Evolutionary conservation across 495 filamentous ascomycete genomes (phyloP).

Genomic region (Thermothielavioides terrestris): DNA sequence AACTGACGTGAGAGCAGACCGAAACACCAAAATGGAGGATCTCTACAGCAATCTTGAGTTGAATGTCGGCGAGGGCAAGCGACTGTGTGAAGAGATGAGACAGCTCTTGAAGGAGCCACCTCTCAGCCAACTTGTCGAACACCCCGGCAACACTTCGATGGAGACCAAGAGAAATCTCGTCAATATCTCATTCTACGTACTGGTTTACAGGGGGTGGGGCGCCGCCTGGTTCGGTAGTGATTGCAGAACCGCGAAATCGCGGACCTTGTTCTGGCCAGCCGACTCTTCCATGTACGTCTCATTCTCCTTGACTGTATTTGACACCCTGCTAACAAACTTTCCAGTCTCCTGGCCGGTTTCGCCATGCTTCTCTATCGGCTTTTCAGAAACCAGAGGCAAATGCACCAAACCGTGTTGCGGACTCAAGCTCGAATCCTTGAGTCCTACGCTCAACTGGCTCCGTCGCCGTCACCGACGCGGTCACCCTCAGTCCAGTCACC

Average conservation of each 20-base stretch:
- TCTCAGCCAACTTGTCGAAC: neutral
- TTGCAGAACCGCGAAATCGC: neutral
- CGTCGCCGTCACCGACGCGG: neutral
- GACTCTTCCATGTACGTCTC: slow-evolving; percentile 13
- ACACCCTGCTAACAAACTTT: slow-evolving; percentile 1
- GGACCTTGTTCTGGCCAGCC: slow-evolving; percentile 12
- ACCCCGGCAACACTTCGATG: neutral
- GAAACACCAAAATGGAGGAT: slow-evolving; percentile 2
- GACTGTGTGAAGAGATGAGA: slow-evolving; percentile 2
- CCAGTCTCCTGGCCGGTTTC: slow-evolving; percentile 11
- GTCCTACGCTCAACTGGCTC: too few relatives aligned
- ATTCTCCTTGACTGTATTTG: neutral
- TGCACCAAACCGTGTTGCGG: neutral
- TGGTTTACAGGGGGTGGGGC: slow-evolving; percentile 9
- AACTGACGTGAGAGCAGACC: slow-evolving; percentile 11
- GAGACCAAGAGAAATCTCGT: slow-evolving; percentile 4
- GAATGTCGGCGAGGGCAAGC: slow-evolving; percentile 1
- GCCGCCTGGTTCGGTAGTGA: slow-evolving; percentile 8
- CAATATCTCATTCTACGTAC: slow-evolving; percentile 8
- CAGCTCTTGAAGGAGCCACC: slow-evolving; percentile 1
- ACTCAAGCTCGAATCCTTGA: neutral
- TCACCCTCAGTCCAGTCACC: neutral
- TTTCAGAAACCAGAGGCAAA: neutral
- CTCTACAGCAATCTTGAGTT: slow-evolving; percentile 12
- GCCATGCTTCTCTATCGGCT: slow-evolving; percentile 10